These are phyloP conservation scores for Bocquillonia castaneifolia DNA, from an alignment of 441 rosid species.

Conservation along the genomic window DNA sequence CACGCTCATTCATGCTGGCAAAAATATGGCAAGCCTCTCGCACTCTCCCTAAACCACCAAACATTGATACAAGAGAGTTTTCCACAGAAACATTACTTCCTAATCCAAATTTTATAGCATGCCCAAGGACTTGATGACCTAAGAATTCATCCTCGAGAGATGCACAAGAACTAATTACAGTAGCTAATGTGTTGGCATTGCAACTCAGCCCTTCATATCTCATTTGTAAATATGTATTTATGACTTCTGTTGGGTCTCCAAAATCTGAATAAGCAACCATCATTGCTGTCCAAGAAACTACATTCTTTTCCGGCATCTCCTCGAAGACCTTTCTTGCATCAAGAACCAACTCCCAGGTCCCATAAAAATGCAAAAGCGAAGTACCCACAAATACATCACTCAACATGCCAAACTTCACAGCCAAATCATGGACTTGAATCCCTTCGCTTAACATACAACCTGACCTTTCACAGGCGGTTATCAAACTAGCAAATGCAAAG, in stretches of 20 bases:
- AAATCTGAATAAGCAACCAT: constrained; percentile 62
- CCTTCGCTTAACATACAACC: constrained; percentile 57
- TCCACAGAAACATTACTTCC: constrained; percentile 52
- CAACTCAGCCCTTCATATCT: constrained; percentile 47
- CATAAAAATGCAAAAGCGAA: constrained; percentile 74
- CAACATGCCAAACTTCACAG: constrained; percentile 47
- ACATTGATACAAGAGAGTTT: constrained; percentile 73
- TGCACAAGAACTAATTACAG: constrained; percentile 58
- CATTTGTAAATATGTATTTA: constrained; percentile 48
- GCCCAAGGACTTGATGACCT: constrained; percentile 60
- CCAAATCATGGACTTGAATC: constrained; percentile 60
- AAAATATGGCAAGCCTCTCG: constrained; percentile 49
- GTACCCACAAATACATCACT: constrained; percentile 75
- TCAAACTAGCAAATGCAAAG: constrained; percentile 63
- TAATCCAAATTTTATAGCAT: constrained; percentile 54
- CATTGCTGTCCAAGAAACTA: constrained; percentile 89
- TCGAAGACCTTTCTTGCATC: constrained; percentile 58
- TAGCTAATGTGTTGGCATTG: constrained; percentile 66
- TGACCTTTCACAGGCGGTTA: constrained; percentile 68
- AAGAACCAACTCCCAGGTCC: constrained; percentile 42
- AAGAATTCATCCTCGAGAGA: constrained; percentile 45
- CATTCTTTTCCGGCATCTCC: constrained; percentile 76
- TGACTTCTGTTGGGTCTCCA: constrained; percentile 48
- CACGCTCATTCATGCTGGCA: constrained; percentile 48
- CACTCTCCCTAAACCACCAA: constrained; percentile 48